Conservation (phyloP, 2,329 filamentous ascomycete species). For the Graphium sp. region DNA sequence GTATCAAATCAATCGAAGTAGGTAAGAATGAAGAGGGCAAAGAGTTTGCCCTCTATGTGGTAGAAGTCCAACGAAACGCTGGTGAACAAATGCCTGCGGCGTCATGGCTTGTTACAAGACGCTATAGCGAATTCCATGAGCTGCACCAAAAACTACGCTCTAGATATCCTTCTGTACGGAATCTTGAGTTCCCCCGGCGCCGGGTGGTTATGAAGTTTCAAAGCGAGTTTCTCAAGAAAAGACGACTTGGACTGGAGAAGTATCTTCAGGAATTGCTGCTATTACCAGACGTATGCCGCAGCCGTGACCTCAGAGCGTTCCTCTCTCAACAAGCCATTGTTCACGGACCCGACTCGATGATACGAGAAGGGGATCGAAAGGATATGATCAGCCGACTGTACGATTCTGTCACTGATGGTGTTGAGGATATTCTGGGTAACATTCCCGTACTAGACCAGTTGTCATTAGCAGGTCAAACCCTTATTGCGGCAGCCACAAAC, state of each 20-base stretch:
- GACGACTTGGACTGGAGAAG: conserved; percentile 65
- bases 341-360: conserved; percentile 32
- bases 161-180: conserved; percentile 72
- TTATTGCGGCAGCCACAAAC: conserved; percentile 60
- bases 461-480: conserved; percentile 78
- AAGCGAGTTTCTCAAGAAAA: conserved; percentile 85
- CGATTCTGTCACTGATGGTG: conserved; percentile 90
- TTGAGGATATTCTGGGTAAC: conserved; percentile 95
- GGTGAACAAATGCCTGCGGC: conserved; percentile 96
- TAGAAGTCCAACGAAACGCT: conserved; percentile 79
- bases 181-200: conserved; percentile 80
- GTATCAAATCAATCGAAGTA: conserved; percentile 84
- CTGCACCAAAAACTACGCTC: conserved; percentile 77
- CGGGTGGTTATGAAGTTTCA: conserved; percentile 94
- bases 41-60: conserved; percentile 83
- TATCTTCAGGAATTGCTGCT: conserved; percentile 72
- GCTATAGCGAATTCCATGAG: conserved; percentile 95
- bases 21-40: conserved; percentile 82
- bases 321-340: conserved; percentile 74
- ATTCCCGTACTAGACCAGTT: conserved; percentile 91
- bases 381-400: conserved; percentile 92
- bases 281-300: conserved; percentile 85
- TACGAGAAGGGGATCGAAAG: conserved; percentile 45
- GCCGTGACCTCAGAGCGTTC: conserved; percentile 80
- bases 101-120: conserved; percentile 77